Conservation (phyloP, 768 basidiomycete genomes). For the Termitomyces sp. region DNA sequence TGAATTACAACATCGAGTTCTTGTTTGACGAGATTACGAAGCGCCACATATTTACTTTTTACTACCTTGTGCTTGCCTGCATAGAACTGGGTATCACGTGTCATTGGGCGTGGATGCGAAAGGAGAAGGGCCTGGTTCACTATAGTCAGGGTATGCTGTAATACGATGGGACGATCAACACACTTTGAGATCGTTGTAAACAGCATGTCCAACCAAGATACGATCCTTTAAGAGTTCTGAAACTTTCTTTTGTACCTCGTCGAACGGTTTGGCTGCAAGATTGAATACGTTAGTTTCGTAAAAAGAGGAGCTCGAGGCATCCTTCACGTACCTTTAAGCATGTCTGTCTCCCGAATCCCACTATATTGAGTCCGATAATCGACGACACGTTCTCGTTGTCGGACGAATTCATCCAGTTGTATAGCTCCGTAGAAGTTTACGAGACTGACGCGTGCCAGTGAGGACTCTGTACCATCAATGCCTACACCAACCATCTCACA, state of each 20-base stretch:
- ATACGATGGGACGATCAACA: conserved; percentile 8
- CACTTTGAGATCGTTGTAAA: conserved; percentile 88
- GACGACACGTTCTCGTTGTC: conserved; percentile 80
- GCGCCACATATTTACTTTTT: conserved; percentile 63
- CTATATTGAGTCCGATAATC: conserved; percentile 92
- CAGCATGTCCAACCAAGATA: conserved; percentile 85
- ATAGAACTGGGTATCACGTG: conserved; percentile 67
- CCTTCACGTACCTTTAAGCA: conserved; percentile 51
- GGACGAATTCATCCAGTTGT: conserved; percentile 80
- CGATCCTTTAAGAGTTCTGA: conserved; percentile 72
- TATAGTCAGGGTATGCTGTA: conserved; percentile 5
- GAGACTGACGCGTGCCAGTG: conserved; percentile 82
- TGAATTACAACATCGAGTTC: conserved; percentile 82
- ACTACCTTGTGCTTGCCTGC: conserved; percentile 54
- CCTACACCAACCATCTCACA: conserved; percentile 99
- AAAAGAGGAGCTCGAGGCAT: background rate
- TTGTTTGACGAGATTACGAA: conserved; percentile 75
- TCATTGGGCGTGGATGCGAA: conserved; percentile 59
- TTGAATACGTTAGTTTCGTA: background rate
- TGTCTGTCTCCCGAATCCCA: conserved; percentile 73
- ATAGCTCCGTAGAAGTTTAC: conserved; percentile 86
- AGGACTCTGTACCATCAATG: conserved; percentile 73
- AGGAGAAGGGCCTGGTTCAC: conserved; percentile 54
- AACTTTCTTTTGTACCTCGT: conserved; percentile 73
- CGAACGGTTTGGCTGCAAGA: conserved; percentile 65